Conservation (phyloP, 805 yeast genomes). For the Blastobotrys robertii region DNA sequence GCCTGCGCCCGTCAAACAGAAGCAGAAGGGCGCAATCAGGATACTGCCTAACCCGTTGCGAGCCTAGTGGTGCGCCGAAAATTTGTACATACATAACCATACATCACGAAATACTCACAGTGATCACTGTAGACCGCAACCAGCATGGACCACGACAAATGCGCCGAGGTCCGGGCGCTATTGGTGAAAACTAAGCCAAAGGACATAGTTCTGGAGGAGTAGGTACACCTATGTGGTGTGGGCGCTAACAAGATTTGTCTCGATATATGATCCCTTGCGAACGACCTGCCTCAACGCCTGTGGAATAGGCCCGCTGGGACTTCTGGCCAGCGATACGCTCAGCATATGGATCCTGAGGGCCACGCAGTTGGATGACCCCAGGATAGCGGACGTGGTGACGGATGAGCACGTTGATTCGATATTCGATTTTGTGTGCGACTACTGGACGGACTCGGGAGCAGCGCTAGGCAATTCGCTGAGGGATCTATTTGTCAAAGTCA, state of each 20-base stretch:
- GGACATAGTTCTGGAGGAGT: conserved; percentile 12
- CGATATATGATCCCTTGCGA: conserved; percentile 25
- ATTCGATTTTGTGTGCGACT: conserved; percentile 45
- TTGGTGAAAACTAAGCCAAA: conserved; percentile 14
- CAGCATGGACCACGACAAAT: not conserved
- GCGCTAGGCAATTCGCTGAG: conserved; percentile 61
- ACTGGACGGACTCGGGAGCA: conserved; percentile 62
- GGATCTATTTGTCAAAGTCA: conserved; percentile 48
- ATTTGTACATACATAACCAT: not conserved
- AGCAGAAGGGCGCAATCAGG: conserved; percentile 10
- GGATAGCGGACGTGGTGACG: conserved; percentile 5
- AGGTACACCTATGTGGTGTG: conserved; percentile 3
- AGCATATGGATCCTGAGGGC: conserved; percentile 57
- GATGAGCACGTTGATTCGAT: conserved; percentile 16
- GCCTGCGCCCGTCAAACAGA: conserved; percentile 3
- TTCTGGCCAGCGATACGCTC: conserved; percentile 47
- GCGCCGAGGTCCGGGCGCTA: conserved; percentile 5
- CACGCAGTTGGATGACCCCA: conserved; percentile 27
- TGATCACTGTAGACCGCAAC: not conserved
- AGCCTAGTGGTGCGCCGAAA: not conserved
- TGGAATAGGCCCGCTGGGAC: conserved; percentile 32
- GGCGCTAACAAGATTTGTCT: conserved; percentile 10
- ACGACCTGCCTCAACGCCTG: conserved; percentile 25
- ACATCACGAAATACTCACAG: not conserved
- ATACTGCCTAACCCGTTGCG: conserved; percentile 13